Conservation (phyloP, 768 basidiomycete genomes). For the Dioszegia crocea region DNA sequence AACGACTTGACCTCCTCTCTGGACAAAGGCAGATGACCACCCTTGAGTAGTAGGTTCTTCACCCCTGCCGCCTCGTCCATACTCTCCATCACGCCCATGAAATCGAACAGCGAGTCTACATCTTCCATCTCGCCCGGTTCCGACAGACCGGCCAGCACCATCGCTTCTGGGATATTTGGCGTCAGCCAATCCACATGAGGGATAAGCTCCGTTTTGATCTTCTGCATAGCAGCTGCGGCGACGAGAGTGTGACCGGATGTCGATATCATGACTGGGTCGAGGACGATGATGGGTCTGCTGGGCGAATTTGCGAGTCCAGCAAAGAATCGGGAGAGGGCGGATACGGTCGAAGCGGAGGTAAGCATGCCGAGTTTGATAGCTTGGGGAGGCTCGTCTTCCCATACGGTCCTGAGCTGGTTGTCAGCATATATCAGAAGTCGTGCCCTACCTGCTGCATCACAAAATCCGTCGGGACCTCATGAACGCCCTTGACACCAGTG, state of each 20-base stretch:
- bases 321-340: conserved; percentile 53
- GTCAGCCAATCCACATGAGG: conserved; percentile 71
- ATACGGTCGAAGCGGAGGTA: conserved; percentile 58
- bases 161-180: conserved; percentile 78
- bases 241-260: conserved; percentile 81
- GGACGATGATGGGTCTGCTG: conserved; percentile 59
- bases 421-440: conserved; percentile 23
- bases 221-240: conserved; percentile 61
- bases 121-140: conserved; percentile 17
- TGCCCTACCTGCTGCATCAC: conserved; percentile 64
- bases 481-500: conserved; percentile 69
- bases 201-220: conserved; percentile 62
- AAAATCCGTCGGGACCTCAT: conserved; percentile 65
- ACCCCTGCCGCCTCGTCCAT: conserved; percentile 49
- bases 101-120: conserved; percentile 54
- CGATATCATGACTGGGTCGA: conserved; percentile 87
- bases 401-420: conserved; percentile 63
- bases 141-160: conserved; percentile 53
- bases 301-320: neutral
- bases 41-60: conserved; percentile 71
- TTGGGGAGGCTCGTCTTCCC: conserved; percentile 66
- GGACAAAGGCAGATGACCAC: conserved; percentile 65
- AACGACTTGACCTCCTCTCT: conserved; percentile 53
- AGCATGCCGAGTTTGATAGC: conserved; percentile 92
- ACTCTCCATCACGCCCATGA: conserved; percentile 54